Evolutionary conservation across 78 protist genomes (phyloP).

Genomic region (Guillardia theta): DNA sequence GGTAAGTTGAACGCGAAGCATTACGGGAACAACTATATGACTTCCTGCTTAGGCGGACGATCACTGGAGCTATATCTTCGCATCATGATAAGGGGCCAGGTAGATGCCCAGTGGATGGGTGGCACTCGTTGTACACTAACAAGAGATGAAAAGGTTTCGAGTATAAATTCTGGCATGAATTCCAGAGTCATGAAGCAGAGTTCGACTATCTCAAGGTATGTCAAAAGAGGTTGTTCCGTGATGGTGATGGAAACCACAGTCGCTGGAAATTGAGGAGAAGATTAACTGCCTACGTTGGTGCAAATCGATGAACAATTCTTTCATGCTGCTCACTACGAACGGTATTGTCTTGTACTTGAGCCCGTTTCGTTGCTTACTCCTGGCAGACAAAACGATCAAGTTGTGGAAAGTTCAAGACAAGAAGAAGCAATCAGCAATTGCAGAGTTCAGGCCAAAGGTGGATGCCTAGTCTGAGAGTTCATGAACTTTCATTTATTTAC

Average conservation of each 20-base stretch:
- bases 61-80: neutral
- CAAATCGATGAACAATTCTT: slow-evolving; percentile 57
- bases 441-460: too few relatives aligned
- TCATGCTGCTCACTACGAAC: slow-evolving; percentile 85
- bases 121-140: neutral
- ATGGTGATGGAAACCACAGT: too few relatives aligned
- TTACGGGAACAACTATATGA: neutral
- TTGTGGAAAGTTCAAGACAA: slow-evolving; percentile 90
- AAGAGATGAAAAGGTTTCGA: slow-evolving; percentile 52
- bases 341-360: slow-evolving; percentile 37
- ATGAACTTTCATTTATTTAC: too few relatives aligned
- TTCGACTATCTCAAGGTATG: slow-evolving; percentile 96
- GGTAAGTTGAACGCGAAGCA: neutral
- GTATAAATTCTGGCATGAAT: slow-evolving; percentile 91
- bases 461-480: too few relatives aligned
- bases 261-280: slow-evolving; percentile 96
- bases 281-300: slow-evolving; percentile 83
- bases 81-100: neutral
- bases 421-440: neutral
- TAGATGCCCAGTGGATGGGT: neutral
- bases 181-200: slow-evolving; percentile 96
- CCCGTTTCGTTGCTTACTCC: neutral
- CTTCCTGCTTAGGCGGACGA: neutral
- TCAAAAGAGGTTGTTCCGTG: too few relatives aligned
- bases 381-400: slow-evolving; percentile 96